Evolutionary conservation across 768 basidiomycete genomes (phyloP).

Genomic region (Russula griseocarnosa): DNA sequence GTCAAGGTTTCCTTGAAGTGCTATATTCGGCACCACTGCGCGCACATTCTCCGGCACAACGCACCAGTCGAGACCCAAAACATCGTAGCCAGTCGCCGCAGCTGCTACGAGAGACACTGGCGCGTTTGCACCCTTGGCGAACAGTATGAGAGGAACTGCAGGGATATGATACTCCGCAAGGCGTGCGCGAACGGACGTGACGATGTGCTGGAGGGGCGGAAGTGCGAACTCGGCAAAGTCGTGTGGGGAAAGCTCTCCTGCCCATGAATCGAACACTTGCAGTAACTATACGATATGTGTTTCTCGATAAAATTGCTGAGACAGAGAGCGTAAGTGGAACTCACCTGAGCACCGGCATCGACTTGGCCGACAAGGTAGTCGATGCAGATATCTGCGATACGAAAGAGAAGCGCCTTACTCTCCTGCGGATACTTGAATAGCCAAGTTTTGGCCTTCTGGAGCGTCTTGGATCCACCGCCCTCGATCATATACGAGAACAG

Average conservation of each 20-base stretch:
- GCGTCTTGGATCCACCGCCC: conserved; percentile 87
- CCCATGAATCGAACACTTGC: conserved; percentile 98
- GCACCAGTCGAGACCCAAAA: conserved; percentile 89
- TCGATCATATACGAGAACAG: conserved; percentile 98
- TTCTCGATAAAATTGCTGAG: background rate
- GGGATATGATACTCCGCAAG: conserved; percentile 54
- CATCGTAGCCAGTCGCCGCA: conserved; percentile 70
- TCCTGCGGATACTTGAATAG: conserved; percentile 85
- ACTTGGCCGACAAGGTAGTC: conserved; percentile 91
- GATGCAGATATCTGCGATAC: conserved; percentile 85
- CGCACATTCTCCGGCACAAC: conserved; percentile 74
- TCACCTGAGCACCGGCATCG: conserved; percentile 91
- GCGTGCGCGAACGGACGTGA: conserved; percentile 56
- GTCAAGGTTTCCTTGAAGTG: conserved; percentile 92
- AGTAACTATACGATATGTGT: conserved; percentile 59
- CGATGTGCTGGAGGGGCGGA: conserved; percentile 72
- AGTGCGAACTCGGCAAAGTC: conserved; percentile 84
- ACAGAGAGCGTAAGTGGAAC: conserved; percentile 26
- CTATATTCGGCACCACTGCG: conserved; percentile 54
- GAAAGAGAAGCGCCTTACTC: conserved; percentile 68
- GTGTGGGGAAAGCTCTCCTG: conserved; percentile 83
- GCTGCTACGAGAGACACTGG: conserved; percentile 53
- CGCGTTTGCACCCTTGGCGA: conserved; percentile 91
- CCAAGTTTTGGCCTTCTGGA: conserved; percentile 92
- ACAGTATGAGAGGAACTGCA: conserved; percentile 78